Conservation (phyloP, 768 basidiomycete species). For the Trametes meyenii region DNA sequence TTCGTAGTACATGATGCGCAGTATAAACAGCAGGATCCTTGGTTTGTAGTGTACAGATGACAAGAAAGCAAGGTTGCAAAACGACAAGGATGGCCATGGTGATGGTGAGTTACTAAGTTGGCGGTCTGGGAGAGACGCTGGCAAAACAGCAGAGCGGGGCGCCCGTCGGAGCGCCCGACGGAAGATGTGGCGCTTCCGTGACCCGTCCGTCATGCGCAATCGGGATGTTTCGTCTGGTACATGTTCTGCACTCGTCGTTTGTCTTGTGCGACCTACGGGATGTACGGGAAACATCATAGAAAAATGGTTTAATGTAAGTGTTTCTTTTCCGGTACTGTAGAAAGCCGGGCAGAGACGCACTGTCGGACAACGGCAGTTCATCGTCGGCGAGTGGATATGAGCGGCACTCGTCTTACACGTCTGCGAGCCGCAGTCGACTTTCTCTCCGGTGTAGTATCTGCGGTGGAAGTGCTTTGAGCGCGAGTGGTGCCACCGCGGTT, state of each 20-base stretch:
- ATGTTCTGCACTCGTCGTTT: slow-evolving; percentile 20
- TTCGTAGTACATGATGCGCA: background rate
- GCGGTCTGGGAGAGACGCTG: background rate
- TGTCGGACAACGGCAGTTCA: slow-evolving; percentile 19
- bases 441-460: slow-evolving; percentile 21
- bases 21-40: background rate
- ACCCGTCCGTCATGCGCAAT: slow-evolving; percentile 6
- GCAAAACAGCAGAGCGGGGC: background rate
- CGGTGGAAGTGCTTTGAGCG: slow-evolving; percentile 23
- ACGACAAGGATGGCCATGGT: background rate
- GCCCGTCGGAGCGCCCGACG: background rate
- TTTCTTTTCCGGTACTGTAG: background rate
- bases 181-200: background rate
- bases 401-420: slow-evolving; percentile 24
- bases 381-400: slow-evolving; percentile 15
- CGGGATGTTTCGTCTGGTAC: slow-evolving; percentile 23
- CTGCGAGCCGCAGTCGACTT: slow-evolving; percentile 16
- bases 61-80: background rate
- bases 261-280: slow-evolving; percentile 13
- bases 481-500: background rate
- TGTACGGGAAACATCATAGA: background rate
- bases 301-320: background rate
- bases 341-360: background rate
- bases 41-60: background rate
- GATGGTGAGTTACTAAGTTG: background rate